Percentiles rank a stretch among this genome's conserved stretches.
Evolutionary conservation across 2,329 filamentous ascomycete genomes (phyloP).

Genomic region (Alternaria panax): DNA sequence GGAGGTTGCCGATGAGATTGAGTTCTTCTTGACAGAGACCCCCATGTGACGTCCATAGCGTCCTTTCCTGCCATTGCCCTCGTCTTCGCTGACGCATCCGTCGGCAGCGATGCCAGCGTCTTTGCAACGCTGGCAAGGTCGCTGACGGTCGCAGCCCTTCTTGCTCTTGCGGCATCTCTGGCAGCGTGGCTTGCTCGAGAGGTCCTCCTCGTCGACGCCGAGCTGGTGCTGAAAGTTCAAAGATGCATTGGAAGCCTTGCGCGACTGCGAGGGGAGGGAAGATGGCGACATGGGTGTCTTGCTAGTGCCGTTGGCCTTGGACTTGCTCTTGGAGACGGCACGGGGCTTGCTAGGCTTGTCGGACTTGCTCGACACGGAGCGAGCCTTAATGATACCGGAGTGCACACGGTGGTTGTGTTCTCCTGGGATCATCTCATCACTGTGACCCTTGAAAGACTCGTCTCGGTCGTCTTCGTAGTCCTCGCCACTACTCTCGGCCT

Average conservation of each 20-base stretch:
- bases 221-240: conserved; percentile 69
- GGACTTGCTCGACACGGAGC: conserved; percentile 50
- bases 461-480: conserved; percentile 63
- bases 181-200: conserved; percentile 95
- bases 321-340: conserved; percentile 61
- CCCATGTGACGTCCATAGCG: conserved; percentile 80
- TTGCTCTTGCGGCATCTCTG: conserved; percentile 99
- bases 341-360: conserved; percentile 51
- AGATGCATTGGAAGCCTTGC: conserved; percentile 78
- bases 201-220: conserved; percentile 79
- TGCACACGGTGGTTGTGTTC: conserved; percentile 55
- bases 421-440: conserved; percentile 55
- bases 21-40: conserved; percentile 67
- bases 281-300: conserved; percentile 61
- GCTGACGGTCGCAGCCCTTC: conserved; percentile 96
- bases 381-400: conserved; percentile 44
- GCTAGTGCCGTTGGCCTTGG: conserved; percentile 49
- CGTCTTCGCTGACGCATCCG: conserved; percentile 95
- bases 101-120: conserved; percentile 94
- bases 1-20: conserved; percentile 22
- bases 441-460: conserved; percentile 62
- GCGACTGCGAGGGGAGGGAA: conserved; percentile 72
- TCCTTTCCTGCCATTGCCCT: conserved; percentile 95
- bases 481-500: conserved; percentile 66
- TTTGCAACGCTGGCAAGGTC: conserved; percentile 92